Evolutionary conservation across 2,329 filamentous ascomycete genomes (phyloP), one percentile per base, ranked within the genome.

Genomic region (Calonectria fujianensis): DNA sequence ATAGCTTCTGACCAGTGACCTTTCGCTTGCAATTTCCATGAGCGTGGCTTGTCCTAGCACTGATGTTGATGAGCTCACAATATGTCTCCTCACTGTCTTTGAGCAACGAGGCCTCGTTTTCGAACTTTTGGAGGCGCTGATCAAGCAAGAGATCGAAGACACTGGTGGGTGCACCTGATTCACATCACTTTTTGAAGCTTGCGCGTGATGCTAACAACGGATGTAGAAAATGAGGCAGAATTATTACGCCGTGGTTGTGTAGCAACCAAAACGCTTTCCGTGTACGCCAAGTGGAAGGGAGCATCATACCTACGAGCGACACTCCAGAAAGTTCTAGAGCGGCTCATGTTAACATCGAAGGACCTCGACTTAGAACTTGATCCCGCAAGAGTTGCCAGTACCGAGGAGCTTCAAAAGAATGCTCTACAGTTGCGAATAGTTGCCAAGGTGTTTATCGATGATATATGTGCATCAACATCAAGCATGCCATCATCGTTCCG

Each of bases 251-350:
- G 92, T 65, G 93, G 93, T 39, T 94, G 92, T 77, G 92, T 94
- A 1, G 91, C 92, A n/a, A 94, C 93, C 2, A 94, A 94, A 81
- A 93, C 94, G 89, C 87, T 94, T 3, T 93, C 93, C 0, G 88
- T 94, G 10, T 94, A 93, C 78, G 92, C 92, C 7, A 94, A 93
- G 80, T 94, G 93, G 93, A 94, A 94, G 83, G 93, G 93, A 16
- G 86, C 89, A 20, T 83, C 87, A 5, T 94, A 94, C 80, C 87
- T 94, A 45, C 91, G 90, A 77, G 86, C 87, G 18, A 94, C 93
- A 1, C 85, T 94, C 13, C 91, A 93, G 77, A 93, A 93, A 79
- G 91, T 94, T 3, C 84, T 94, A 2, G 92, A 94, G 81, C 87
- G 92, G 65, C 85, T 94, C 52, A 92, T 94, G 87, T 82, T 92